Percentiles rank a stretch among this genome's conserved stretches.
Conservation (phyloP, 164 flowering plant genomes). For the Litsea cubeba region DNA sequence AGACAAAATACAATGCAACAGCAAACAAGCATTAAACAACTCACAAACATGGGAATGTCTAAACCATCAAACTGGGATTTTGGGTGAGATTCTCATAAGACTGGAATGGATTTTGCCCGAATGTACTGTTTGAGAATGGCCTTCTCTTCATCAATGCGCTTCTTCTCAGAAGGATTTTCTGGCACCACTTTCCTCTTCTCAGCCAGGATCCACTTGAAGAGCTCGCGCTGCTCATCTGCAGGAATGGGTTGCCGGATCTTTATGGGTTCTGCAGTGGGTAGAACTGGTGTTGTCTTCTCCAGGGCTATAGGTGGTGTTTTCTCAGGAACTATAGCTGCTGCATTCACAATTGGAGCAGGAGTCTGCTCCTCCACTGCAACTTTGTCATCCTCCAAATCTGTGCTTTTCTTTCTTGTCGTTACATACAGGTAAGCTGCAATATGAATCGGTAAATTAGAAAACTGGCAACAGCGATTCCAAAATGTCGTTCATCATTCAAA, state of each 20-base stretch:
- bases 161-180: constrained; percentile 58
- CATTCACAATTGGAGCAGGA: constrained; percentile 24
- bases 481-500: not conserved
- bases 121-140: constrained; percentile 76
- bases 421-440: constrained; percentile 60
- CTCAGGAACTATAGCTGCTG: constrained; percentile 18
- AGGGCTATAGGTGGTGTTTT: not conserved
- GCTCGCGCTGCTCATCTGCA: constrained; percentile 61
- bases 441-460: not conserved
- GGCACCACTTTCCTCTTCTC: constrained; percentile 79
- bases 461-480: not conserved
- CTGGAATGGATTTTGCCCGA: constrained; percentile 56
- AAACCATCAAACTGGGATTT: too few species aligned
- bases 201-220: constrained; percentile 81
- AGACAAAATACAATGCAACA: too few species aligned
- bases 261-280: constrained; percentile 6
- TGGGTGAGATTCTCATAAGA: not conserved
- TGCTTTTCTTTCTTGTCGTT: constrained; percentile 54
- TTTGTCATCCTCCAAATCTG: constrained; percentile 28
- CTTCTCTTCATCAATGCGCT: constrained; percentile 79
- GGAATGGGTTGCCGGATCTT: constrained; percentile 54
- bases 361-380: constrained; percentile 14
- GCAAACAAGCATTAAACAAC: too few species aligned
- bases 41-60: too few species aligned
- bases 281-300: constrained; percentile 17